phyloP scores from a whole-genome alignment of 805 yeast species.

The Suhomyces kilbournensis region DNA sequence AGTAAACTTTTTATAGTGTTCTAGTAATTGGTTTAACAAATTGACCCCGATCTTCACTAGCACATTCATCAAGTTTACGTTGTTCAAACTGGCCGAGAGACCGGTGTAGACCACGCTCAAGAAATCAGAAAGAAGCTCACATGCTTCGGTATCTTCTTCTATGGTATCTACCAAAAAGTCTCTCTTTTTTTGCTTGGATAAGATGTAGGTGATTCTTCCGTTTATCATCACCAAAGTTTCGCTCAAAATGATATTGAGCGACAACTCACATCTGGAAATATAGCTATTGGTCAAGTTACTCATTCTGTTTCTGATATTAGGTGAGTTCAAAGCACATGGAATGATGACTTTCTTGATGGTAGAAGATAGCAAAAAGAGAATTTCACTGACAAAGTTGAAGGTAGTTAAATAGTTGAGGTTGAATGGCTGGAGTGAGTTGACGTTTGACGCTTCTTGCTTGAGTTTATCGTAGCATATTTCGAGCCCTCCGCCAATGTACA shows the following conservation, averaged over 20 bases:
- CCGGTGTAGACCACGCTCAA: constrained; percentile 42
- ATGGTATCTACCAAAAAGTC: constrained; percentile 55
- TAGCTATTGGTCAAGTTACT: constrained; percentile 59
- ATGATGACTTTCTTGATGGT: constrained; percentile 71
- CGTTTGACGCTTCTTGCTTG: constrained; percentile 31
- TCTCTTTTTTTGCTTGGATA: constrained; percentile 68
- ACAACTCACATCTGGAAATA: constrained; percentile 58
- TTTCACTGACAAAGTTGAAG: constrained; percentile 54
- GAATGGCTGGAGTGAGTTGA: constrained; percentile 24
- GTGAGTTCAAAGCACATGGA: constrained; percentile 66
- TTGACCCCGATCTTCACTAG: constrained; percentile 56
- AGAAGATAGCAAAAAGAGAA: constrained; percentile 63
- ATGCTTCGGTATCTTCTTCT: constrained; percentile 68
- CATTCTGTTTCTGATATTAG: constrained; percentile 56
- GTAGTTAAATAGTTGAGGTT: constrained; percentile 48
- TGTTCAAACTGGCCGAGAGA: constrained; percentile 33
- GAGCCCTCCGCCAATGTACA: constrained; percentile 70
- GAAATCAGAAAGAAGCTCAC: constrained; percentile 59
- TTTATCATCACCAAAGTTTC: constrained; percentile 56
- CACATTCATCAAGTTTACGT: constrained; percentile 47
- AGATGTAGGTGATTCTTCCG: constrained; percentile 42
- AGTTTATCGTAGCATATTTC: constrained; percentile 61
- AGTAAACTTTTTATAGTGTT: constrained; percentile 70
- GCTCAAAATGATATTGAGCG: constrained; percentile 60
- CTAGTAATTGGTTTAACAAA: constrained; percentile 56